These are phyloP conservation scores for Corymbia maculata DNA, from an alignment of 345 rosid species.

Conservation along the genomic window DNA sequence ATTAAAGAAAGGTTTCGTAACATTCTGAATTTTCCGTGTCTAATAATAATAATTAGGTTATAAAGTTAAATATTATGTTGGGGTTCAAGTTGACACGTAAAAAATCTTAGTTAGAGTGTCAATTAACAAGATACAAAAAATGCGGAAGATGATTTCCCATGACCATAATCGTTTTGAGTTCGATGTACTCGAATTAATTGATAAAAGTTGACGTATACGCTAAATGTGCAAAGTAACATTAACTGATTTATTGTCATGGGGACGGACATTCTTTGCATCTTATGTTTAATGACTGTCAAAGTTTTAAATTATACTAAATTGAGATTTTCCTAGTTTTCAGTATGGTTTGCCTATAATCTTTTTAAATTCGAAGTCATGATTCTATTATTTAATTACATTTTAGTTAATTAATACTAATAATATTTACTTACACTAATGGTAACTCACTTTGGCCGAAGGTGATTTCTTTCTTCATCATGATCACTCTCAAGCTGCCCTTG, in stretches of 20 bases:
- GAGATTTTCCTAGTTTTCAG: not conserved
- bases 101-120: not conserved
- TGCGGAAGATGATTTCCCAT: not conserved
- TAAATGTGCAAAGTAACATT: no score
- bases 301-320: not conserved
- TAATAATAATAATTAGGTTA: not conserved
- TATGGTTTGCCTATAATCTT: not conserved
- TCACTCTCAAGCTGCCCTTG: not conserved
- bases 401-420: no score
- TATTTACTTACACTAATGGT: not conserved
- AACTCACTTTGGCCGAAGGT: not conserved
- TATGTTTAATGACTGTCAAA: not conserved
- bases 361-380: no score
- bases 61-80: not conserved
- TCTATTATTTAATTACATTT: no score
- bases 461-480: not conserved
- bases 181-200: not conserved
- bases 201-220: no score
- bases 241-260: not conserved
- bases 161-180: not conserved
- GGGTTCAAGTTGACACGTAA: not conserved
- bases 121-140: not conserved
- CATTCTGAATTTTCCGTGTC: not conserved
- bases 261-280: not conserved
- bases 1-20: not conserved